phyloP scores from a whole-genome alignment of 257 asterid genomes.

The Przewalskia tangutica region DNA sequence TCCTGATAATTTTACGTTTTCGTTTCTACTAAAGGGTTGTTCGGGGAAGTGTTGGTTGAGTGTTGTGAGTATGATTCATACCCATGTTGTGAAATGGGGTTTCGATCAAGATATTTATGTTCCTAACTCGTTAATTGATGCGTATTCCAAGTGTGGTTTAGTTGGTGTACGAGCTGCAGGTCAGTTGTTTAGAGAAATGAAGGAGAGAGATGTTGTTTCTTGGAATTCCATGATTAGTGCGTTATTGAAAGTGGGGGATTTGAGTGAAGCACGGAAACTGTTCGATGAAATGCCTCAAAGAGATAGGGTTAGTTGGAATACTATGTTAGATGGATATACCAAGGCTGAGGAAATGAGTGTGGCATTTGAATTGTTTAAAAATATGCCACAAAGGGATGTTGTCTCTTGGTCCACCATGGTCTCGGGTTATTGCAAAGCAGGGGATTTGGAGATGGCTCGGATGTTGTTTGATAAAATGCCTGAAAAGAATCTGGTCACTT shows the following conservation, averaged over 20 bases:
- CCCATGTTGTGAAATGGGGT: conserved; percentile 49
- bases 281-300: conserved; percentile 28
- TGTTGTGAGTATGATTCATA: conserved; percentile 41
- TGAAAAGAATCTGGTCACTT: conserved; percentile 58
- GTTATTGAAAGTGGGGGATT: conserved; percentile 15
- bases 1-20: conserved; percentile 52
- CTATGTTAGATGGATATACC: conserved; percentile 24
- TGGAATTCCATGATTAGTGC: conserved; percentile 59
- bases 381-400: conserved; percentile 53
- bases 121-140: conserved; percentile 60
- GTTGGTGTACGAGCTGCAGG: conserved; percentile 37
- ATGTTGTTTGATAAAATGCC: conserved; percentile 69
- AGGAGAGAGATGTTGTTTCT: conserved; percentile 49
- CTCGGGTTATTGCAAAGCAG: conserved; percentile 49
- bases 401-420: conserved; percentile 77
- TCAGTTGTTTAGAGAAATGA: conserved; percentile 40
- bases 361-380: conserved; percentile 48
- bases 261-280: conserved; percentile 20
- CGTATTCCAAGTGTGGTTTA: conserved; percentile 51
- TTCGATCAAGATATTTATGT: conserved; percentile 42
- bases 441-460: conserved; percentile 69
- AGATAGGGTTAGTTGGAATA: conserved; percentile 33
- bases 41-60: conserved; percentile 25
- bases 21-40: conserved; percentile 50
- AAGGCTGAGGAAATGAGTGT: conserved; percentile 18